Percentiles rank a stretch among this genome's conserved stretches.
phyloP scores from a whole-genome alignment of 805 yeast genomes.

The Candida schatavii region DNA sequence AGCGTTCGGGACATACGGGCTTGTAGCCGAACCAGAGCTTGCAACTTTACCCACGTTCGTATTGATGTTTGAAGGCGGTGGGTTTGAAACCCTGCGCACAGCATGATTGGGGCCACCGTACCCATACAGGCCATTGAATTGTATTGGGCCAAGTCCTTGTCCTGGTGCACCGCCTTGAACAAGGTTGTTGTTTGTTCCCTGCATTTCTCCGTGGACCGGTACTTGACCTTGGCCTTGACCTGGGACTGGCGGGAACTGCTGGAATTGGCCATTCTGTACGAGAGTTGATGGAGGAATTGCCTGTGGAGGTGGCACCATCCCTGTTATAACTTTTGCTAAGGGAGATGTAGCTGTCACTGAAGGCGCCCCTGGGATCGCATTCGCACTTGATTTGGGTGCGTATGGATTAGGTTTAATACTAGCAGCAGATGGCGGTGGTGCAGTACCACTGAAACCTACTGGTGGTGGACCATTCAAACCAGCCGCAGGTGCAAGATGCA shows the following conservation, averaged over 20 bases:
- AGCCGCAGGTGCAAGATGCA: not conserved
- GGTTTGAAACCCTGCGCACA: constrained; percentile 6
- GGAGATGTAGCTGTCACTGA: too few species aligned
- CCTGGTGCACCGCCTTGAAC: too few species aligned
- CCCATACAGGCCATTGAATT: not conserved
- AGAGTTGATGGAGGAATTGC: constrained; percentile 4
- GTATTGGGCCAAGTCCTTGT: not conserved
- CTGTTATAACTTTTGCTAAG: constrained; percentile 2
- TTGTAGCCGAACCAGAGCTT: constrained; percentile 21
- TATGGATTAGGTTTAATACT: constrained; percentile 6
- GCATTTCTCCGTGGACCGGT: not conserved
- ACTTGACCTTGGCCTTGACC: constrained; percentile 3
- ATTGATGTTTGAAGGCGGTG: constrained; percentile 17
- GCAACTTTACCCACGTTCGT: constrained; percentile 21
- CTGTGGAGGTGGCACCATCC: constrained; percentile 1
- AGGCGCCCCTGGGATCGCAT: not conserved
- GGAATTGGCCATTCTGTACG: constrained; percentile 1
- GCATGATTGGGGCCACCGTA: constrained; percentile 1
- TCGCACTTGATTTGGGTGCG: constrained; percentile 11
- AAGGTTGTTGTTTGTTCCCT: too few species aligned
- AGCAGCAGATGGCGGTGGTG: too few species aligned
- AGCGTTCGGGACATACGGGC: constrained; percentile 43
- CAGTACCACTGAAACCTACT: constrained; percentile 3
- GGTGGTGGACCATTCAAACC: constrained; percentile 8
- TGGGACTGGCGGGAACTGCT: constrained; percentile 8